Percentiles rank a stretch among this genome's conserved stretches.
phyloP scores from a whole-genome alignment of 495 filamentous ascomycete genomes.

The Neurospora sp. region DNA sequence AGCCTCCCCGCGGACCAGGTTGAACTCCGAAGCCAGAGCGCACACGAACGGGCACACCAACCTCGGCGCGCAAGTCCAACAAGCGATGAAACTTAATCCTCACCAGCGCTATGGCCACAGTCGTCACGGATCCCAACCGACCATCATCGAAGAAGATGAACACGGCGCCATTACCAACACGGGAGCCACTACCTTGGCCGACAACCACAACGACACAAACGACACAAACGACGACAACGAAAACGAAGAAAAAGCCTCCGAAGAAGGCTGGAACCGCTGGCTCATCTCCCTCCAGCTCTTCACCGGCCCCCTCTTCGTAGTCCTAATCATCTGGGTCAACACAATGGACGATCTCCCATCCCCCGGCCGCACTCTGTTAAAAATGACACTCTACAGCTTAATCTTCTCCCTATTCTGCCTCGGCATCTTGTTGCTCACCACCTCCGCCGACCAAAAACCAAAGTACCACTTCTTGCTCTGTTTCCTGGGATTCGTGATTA shows the following conservation, averaged over 20 bases:
- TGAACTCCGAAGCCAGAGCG: background rate
- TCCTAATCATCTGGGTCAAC: conserved; percentile 67
- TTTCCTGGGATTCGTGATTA: conserved; percentile 83
- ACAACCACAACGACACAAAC: background rate
- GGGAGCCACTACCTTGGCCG: background rate
- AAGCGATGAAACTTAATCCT: background rate
- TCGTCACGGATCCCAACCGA: background rate
- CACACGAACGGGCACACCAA: background rate
- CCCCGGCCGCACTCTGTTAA: conserved; percentile 36
- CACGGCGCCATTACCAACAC: background rate
- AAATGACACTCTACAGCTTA: conserved; percentile 57
- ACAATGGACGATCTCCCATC: conserved; percentile 39
- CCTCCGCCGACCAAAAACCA: conserved; percentile 46
- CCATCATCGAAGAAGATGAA: background rate
- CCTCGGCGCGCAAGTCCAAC: background rate
- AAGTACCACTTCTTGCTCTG: conserved; percentile 66
- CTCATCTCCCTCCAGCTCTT: conserved; percentile 76
- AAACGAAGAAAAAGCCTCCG: background rate
- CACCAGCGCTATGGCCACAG: background rate
- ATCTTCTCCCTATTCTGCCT: conserved; percentile 58
- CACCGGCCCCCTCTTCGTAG: conserved; percentile 76
- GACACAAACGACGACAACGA: background rate
- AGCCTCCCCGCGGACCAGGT: background rate
- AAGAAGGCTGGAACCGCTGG: conserved; percentile 75
- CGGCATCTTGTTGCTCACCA: conserved; percentile 50